Evolutionary conservation across 2,329 filamentous ascomycete genomes (phyloP).

Genomic region (Thielaviopsis euricoi): DNA sequence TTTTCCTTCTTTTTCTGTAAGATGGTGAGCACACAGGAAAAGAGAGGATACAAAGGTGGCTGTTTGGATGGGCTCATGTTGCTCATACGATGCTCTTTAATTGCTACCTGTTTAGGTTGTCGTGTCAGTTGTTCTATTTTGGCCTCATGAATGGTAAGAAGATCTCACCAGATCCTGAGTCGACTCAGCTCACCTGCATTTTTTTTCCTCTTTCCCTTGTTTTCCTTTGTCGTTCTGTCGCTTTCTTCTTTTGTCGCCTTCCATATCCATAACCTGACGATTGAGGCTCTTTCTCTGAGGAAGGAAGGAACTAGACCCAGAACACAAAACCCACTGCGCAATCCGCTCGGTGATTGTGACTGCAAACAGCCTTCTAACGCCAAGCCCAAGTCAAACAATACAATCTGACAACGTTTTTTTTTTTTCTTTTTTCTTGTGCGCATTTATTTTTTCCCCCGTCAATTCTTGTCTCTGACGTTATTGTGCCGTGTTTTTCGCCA

Average conservation of each 20-base stretch:
- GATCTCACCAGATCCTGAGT: not conserved
- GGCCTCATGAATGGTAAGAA: not conserved
- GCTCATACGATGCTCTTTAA: constrained; percentile 3
- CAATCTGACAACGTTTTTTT: too few relatives aligned
- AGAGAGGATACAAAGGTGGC: not conserved
- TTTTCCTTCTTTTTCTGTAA: not conserved
- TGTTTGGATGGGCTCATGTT: not conserved
- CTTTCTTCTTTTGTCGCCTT: not conserved
- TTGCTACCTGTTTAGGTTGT: not conserved
- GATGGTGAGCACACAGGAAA: not conserved
- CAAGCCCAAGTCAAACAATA: not conserved
- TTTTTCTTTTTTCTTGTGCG: not conserved
- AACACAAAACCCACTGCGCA: not conserved
- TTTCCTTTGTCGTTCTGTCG: too few relatives aligned
- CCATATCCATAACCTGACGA: not conserved
- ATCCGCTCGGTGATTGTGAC: not conserved
- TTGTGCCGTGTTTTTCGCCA: too few relatives aligned
- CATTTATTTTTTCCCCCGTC: not conserved
- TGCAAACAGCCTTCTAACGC: not conserved
- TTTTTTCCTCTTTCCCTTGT: not conserved
- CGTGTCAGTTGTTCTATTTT: not conserved
- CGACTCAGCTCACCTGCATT: not conserved
- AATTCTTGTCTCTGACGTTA: not conserved
- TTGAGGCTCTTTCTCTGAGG: not conserved
- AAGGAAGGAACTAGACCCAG: not conserved